Conservation (phyloP, 306 rosid species). For the Clitoria ternatea region DNA sequence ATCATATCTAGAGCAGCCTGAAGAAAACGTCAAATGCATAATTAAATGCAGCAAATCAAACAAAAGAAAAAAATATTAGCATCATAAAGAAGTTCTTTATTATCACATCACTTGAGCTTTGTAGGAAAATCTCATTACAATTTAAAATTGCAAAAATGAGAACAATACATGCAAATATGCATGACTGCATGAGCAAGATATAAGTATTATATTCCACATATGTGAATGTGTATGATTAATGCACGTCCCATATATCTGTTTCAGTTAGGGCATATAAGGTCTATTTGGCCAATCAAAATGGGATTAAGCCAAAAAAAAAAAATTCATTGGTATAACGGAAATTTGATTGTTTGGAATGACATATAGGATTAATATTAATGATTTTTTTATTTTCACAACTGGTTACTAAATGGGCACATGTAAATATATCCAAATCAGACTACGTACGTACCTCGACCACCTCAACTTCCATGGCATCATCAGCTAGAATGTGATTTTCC, state of each 20-base stretch:
- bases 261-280: not conserved
- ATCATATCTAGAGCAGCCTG: constrained; percentile 92
- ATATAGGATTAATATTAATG: too few relatives aligned
- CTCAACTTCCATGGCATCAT: constrained; percentile 80
- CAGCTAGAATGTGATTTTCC: constrained; percentile 68
- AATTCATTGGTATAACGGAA: too few relatives aligned
- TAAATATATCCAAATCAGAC: not conserved
- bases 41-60: constrained; percentile 15
- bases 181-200: not conserved
- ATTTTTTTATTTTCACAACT: too few relatives aligned
- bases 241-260: constrained; percentile 10
- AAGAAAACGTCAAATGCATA: constrained; percentile 31
- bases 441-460: too few relatives aligned
- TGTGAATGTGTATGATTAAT: not conserved
- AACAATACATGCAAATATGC: not conserved
- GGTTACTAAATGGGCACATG: not conserved
- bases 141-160: not conserved
- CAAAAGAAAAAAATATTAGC: not conserved
- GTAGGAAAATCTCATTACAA: not conserved
- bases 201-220: not conserved
- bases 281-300: too few relatives aligned
- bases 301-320: too few relatives aligned
- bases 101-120: not conserved
- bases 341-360: too few relatives aligned
- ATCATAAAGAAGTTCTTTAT: not conserved